Evolutionary conservation across 2,329 filamentous ascomycete species (phyloP), one percentile per base, ranked within the genome.

Genomic region (Penicillium decumbens): DNA sequence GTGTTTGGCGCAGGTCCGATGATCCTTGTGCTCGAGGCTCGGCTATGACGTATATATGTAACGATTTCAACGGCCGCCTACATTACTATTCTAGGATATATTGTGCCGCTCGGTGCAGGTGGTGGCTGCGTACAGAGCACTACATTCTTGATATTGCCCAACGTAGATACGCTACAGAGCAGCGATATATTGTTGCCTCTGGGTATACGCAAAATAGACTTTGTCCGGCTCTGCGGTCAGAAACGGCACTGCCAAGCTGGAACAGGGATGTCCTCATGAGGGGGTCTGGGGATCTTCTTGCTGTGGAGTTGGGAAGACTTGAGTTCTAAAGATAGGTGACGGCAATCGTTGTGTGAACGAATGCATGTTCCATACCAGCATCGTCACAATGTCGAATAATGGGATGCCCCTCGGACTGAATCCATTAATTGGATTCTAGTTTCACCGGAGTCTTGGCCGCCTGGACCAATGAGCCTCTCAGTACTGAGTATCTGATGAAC

Each of bases 101-200:
- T 32, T 27, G 23, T 24, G 10, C 24, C 12, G 20, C n/a, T 30
- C 29, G 15, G 7, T 28, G 35, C 15, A 45, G 33, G 27, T 24
- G 18, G 53, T 48, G 50, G 53, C 45, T 55, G 47, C 49, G 50
- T 43, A 41, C 20, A 23, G 20, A 23, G 20, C n/a, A n/a, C 18
- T n/a, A 12, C 3, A 3, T 46, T 13, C 27, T 20, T 30, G 15
- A 13, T 27, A 30, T 39, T 45, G 30, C 44, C 24, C n/a, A n/a
- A n/a, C 44, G 29, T 6, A 42, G 41, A 45, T 48, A 15, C 28
- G 20, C 33, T 15, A 23, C n/a, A 18, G n/a, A 18, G 2, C 32
- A n/a, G n/a, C n/a, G n/a, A 6, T 18, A 10, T 28, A 41, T 6
- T 33, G 15, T 42, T 24, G 29, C 15, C 15, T 33, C 40, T 6